These are phyloP conservation scores for Nemania diffusa DNA, from an alignment of 2,329 filamentous ascomycete species.

Conservation along the genomic window DNA sequence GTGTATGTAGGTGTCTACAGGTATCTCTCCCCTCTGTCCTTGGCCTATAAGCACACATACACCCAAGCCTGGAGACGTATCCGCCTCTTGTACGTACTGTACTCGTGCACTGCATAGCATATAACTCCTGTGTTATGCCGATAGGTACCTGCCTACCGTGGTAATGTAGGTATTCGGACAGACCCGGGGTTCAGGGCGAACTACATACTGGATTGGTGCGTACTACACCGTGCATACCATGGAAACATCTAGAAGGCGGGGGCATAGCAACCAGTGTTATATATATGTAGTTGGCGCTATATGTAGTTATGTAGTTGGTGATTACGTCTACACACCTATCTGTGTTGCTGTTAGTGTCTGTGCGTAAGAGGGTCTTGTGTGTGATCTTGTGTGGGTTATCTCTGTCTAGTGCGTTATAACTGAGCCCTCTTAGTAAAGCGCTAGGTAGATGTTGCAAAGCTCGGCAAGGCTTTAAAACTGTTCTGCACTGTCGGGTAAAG, in stretches of 20 bases:
- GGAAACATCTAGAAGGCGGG: conserved; percentile 28
- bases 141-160: conserved; percentile 25
- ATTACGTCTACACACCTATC: not conserved
- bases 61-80: no score
- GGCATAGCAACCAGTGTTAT: not conserved
- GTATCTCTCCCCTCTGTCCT: no score
- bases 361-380: not conserved
- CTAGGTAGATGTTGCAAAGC: not conserved
- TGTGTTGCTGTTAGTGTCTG: not conserved
- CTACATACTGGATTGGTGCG: not conserved
- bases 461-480: not conserved
- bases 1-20: not conserved
- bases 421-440: not conserved
- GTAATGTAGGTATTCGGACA: conserved; percentile 2
- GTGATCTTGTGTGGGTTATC: not conserved
- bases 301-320: not conserved
- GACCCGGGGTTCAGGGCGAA: not conserved
- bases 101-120: conserved; percentile 1
- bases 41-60: not conserved
- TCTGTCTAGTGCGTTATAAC: not conserved
- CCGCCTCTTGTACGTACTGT: not conserved
- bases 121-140: not conserved
- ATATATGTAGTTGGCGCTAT: not conserved
- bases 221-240: conserved; percentile 1
- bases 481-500: not conserved